These are phyloP conservation scores for Pisolithus orientalis DNA, from an alignment of 768 basidiomycete species.

Conservation along the genomic window DNA sequence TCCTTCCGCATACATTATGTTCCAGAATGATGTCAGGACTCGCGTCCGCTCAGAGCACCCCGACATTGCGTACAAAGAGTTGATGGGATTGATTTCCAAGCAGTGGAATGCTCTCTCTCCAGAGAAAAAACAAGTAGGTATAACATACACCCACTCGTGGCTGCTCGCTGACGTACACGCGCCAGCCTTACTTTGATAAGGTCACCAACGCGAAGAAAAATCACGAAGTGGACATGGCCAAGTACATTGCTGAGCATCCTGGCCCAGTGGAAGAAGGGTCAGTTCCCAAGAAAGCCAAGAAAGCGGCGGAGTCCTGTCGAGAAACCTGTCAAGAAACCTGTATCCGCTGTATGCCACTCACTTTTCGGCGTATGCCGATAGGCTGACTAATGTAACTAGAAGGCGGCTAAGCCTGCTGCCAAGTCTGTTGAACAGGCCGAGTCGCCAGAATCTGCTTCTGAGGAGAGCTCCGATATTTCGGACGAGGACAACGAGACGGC, in stretches of 20 bases:
- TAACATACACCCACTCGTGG: not conserved
- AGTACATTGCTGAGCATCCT: constrained; percentile 53
- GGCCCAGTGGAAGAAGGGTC: constrained; percentile 40
- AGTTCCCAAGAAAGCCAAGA: constrained; percentile 27
- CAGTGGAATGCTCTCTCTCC: constrained; percentile 66
- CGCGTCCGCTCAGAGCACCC: constrained; percentile 63
- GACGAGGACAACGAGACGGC: constrained; percentile 19
- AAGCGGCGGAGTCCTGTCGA: constrained; percentile 21
- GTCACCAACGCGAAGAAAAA: constrained; percentile 55
- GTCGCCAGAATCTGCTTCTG: constrained; percentile 27
- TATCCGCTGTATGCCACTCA: constrained; percentile 12
- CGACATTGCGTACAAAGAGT: constrained; percentile 59
- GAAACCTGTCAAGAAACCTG: constrained; percentile 22
- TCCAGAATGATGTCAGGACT: constrained; percentile 86
- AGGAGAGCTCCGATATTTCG: constrained; percentile 11
- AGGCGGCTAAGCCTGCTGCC: constrained; percentile 15
- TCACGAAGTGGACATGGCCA: constrained; percentile 58
- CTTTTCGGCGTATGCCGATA: constrained; percentile 8
- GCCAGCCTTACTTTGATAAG: constrained; percentile 28
- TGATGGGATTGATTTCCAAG: constrained; percentile 64
- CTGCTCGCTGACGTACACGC: not conserved
- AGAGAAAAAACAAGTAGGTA: constrained; percentile 68
- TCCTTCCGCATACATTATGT: constrained; percentile 87
- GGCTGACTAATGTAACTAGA: constrained; percentile 15
- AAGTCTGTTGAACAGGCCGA: constrained; percentile 22